Percentiles rank a stretch among this genome's conserved stretches.
Conservation (phyloP, 371 early-diverging fungal species). For the Neoconidiobolus thromboides region DNA sequence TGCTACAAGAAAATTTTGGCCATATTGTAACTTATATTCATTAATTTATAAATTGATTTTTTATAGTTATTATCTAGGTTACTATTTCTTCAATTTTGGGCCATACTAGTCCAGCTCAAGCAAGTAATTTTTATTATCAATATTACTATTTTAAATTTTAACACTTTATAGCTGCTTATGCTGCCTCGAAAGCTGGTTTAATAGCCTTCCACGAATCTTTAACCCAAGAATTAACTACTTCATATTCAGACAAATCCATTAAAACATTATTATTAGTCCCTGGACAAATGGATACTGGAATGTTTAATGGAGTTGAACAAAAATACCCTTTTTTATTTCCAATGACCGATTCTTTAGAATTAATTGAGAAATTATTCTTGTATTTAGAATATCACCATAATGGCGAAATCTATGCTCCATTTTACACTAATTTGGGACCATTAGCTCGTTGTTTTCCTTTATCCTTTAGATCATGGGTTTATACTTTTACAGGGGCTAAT, state of each 20-base stretch:
- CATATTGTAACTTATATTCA: conserved; percentile 19
- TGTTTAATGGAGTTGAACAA: conserved; percentile 19
- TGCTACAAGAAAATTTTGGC: conserved; percentile 24
- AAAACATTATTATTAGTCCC: conserved; percentile 19
- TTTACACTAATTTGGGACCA: no score
- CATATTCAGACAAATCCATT: conserved; percentile 11
- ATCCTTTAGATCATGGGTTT: no score
- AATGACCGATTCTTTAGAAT: no score
- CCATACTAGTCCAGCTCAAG: conserved; percentile 14
- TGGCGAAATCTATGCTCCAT: no score
- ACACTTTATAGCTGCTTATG: conserved; percentile 21
- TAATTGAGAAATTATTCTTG: no score
- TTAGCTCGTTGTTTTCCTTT: no score
- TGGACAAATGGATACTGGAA: conserved; percentile 24
- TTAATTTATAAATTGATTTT: neutral
- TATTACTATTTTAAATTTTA: neutral
- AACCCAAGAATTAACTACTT: conserved; percentile 23
- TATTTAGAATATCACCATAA: no score
- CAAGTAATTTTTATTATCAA: conserved; percentile 8
- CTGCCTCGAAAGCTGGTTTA: conserved; percentile 32
- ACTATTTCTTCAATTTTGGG: conserved; percentile 24
- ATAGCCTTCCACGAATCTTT: conserved; percentile 25
- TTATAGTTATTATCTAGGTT: conserved; percentile 9
- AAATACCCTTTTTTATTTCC: no score
- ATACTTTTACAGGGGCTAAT: no score